Evolutionary conservation across 192 early-diverging fungal genomes (phyloP).

Genomic region (Geranomyces variabilis): DNA sequence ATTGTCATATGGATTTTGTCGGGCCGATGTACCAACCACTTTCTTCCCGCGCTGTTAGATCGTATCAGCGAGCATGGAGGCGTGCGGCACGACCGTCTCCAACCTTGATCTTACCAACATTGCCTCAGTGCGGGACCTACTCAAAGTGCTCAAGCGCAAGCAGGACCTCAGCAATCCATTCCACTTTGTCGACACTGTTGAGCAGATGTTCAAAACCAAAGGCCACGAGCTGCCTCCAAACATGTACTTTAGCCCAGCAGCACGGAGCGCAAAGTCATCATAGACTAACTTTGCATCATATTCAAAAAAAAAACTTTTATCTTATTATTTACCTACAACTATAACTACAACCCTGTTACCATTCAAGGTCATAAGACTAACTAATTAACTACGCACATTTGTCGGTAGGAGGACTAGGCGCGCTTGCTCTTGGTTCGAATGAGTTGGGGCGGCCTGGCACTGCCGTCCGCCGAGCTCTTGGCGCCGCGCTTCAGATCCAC

Average conservation of each 20-base stretch:
- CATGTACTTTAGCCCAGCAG: constrained; percentile 18
- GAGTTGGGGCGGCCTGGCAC: no score
- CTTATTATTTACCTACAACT: no score
- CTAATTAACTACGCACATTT: no score
- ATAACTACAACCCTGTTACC: no score
- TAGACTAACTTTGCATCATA: background rate
- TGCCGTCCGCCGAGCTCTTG: no score
- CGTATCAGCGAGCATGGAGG: constrained; percentile 16
- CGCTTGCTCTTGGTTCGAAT: no score
- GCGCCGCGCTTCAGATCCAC: no score
- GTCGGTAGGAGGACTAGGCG: no score
- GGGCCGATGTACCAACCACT: no score
- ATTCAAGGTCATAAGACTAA: no score
- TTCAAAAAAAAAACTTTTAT: no score
- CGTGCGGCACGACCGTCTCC: constrained; percentile 5
- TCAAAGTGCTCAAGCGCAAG: background rate
- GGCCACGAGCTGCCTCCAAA: constrained; percentile 16
- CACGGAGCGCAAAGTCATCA: background rate
- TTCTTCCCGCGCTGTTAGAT: constrained; percentile 7
- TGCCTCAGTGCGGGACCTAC: constrained; percentile 13
- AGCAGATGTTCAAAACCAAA: constrained; percentile 19
- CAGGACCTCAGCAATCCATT: constrained; percentile 13
- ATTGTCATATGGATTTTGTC: background rate
- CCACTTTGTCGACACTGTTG: constrained; percentile 26
- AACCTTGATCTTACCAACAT: constrained; percentile 27